A percentile compares a stretch with the other conserved stretches of the same genome.
These are phyloP conservation scores for Solanum chiquidenum DNA, from an alignment of 257 asterid genomes.

Conservation along the genomic window DNA sequence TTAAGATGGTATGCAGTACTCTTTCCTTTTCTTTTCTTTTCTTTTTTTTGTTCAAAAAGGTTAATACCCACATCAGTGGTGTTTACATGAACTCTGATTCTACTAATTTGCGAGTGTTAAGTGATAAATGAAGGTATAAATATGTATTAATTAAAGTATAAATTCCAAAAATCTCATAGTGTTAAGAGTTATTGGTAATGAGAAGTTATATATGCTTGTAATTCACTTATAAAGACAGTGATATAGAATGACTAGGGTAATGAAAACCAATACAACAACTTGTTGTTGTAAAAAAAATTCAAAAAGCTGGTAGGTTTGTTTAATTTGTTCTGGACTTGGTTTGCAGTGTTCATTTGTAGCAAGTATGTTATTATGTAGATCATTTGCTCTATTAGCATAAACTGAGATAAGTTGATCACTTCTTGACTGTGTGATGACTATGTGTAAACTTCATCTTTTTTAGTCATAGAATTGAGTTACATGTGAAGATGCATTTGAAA, in stretches of 20 bases:
- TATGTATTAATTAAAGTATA: too few relatives aligned
- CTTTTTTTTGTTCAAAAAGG: neutral
- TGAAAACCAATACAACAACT: slow-evolving; percentile 35
- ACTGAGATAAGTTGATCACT: neutral
- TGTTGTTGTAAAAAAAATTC: slow-evolving; percentile 20
- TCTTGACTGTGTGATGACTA: neutral
- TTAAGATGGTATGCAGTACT: neutral
- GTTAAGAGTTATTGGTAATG: neutral
- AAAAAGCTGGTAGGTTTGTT: neutral
- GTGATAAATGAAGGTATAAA: neutral
- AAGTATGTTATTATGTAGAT: slow-evolving; percentile 15
- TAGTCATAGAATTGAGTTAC: neutral
- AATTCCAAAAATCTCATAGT: too few relatives aligned
- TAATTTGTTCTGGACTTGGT: neutral
- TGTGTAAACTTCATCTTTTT: neutral
- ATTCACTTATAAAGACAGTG: too few relatives aligned
- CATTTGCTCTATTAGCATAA: neutral
- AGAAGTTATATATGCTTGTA: too few relatives aligned
- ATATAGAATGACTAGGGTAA: neutral
- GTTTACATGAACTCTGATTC: neutral
- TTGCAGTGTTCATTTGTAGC: slow-evolving; percentile 2
- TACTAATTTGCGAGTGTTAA: neutral
- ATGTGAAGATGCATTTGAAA: neutral
- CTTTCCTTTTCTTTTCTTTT: too few relatives aligned
- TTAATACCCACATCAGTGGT: neutral